These are phyloP conservation scores for Fusarium oligoseptatum DNA, from an alignment of 2,329 filamentous ascomycete genomes.

Conservation along the genomic window DNA sequence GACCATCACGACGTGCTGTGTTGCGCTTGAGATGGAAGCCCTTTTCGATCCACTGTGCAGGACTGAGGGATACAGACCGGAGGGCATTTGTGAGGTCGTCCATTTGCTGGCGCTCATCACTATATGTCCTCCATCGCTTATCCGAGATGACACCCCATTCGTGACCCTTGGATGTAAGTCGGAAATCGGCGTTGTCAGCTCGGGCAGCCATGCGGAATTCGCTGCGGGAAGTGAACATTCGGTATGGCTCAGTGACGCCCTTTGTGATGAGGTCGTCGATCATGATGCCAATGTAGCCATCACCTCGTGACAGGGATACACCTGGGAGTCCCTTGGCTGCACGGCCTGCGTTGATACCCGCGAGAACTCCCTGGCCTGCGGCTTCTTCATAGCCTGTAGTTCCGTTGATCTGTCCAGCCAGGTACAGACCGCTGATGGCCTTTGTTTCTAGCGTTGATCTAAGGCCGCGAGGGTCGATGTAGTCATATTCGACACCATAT, in stretches of 20 bases:
- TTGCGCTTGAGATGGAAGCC: slow-evolving; percentile 80
- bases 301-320: slow-evolving; percentile 80
- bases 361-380: slow-evolving; percentile 90
- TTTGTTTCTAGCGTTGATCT: slow-evolving; percentile 95
- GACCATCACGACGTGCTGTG: slow-evolving; percentile 75
- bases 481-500: slow-evolving; percentile 98
- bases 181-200: slow-evolving; percentile 92
- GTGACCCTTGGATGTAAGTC: slow-evolving; percentile 84
- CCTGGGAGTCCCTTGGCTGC: slow-evolving; percentile 74
- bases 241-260: slow-evolving; percentile 95
- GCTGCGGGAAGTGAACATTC: slow-evolving; percentile 97
- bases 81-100: slow-evolving; percentile 74
- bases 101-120: slow-evolving; percentile 75
- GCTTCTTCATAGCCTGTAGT: slow-evolving; percentile 99
- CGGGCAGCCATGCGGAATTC: slow-evolving; percentile 95
- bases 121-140: slow-evolving; percentile 79
- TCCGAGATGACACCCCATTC: slow-evolving; percentile 84
- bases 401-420: slow-evolving; percentile 97
- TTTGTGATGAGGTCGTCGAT: slow-evolving; percentile 98
- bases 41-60: slow-evolving; percentile 74
- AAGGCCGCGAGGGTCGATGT: slow-evolving; percentile 92
- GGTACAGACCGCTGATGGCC: slow-evolving; percentile 85
- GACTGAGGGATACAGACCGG: slow-evolving; percentile 67
- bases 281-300: slow-evolving; percentile 98
- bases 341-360: slow-evolving; percentile 94